Evolutionary conservation across 352 stramenopile genomes (phyloP).

Genomic region (Plasmopara muralis): DNA sequence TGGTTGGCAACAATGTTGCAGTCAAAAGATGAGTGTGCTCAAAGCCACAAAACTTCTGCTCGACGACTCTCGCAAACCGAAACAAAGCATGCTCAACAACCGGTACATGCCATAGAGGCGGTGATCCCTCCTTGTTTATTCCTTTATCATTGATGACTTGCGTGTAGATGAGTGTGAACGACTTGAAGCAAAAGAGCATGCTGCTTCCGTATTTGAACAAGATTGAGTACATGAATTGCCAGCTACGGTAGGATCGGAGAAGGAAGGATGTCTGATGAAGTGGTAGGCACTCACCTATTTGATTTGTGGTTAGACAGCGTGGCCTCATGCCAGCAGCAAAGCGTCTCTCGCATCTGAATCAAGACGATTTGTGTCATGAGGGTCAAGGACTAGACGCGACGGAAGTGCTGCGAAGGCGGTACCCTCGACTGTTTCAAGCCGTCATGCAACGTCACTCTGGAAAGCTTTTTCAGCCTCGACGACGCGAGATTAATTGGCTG

Average conservation of each 20-base stretch:
- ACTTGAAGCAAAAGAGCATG: constrained; percentile 73
- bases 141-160: too few relatives aligned
- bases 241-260: constrained; percentile 39
- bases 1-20: constrained; percentile 12
- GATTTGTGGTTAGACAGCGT: constrained; percentile 24
- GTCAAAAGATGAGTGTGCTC: too few relatives aligned
- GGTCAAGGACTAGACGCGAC: background rate
- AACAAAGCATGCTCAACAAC: too few relatives aligned
- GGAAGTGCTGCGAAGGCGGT: constrained; percentile 35
- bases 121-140: too few relatives aligned
- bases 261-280: background rate
- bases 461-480: constrained; percentile 18
- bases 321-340: constrained; percentile 33
- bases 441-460: constrained; percentile 16
- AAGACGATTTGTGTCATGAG: constrained; percentile 17
- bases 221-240: constrained; percentile 84
- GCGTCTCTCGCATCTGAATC: constrained; percentile 10
- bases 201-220: constrained; percentile 78
- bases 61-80: too few relatives aligned
- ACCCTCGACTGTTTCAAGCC: constrained; percentile 41
- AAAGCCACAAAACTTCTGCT: too few relatives aligned
- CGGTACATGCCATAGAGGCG: too few relatives aligned
- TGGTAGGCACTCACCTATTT: background rate
- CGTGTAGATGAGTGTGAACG: constrained; percentile 45
- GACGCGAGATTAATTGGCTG: constrained; percentile 56